phyloP scores from a whole-genome alignment of 2,329 filamentous ascomycete species.

The Gaeumannomyces tritici region DNA sequence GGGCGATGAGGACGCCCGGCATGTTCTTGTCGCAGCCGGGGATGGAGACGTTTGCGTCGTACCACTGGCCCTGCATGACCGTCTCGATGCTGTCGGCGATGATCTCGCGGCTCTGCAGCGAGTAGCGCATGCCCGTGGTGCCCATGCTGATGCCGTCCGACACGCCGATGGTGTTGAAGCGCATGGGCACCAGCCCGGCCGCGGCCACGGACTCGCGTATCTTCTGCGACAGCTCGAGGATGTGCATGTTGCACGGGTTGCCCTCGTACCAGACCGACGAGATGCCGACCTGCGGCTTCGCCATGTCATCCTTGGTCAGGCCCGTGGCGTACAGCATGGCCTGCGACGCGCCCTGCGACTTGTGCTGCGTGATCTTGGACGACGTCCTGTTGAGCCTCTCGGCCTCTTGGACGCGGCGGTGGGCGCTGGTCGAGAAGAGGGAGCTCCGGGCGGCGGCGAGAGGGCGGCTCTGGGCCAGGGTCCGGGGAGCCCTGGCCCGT shows the following conservation, averaged over 20 bases:
- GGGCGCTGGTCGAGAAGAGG: constrained; percentile 40
- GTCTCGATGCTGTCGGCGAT: constrained; percentile 94
- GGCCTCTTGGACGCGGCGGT: constrained; percentile 33
- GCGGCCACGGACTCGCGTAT: constrained; percentile 54
- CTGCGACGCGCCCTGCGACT: constrained; percentile 95
- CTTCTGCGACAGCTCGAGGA: constrained; percentile 76
- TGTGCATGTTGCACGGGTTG: constrained; percentile 99
- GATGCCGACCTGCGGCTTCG: constrained; percentile 95
- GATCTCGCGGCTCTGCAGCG: constrained; percentile 79
- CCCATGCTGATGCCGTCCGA: constrained; percentile 98
- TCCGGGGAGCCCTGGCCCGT: constrained; percentile 12
- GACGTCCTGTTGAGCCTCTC: constrained; percentile 74
- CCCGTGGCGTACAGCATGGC: constrained; percentile 98
- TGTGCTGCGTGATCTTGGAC: constrained; percentile 81
- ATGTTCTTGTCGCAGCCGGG: constrained; percentile 98
- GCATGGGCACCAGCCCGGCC: constrained; percentile 80
- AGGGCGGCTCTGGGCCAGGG: constrained; percentile 8
- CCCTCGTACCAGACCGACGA: constrained; percentile 97
- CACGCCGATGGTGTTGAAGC: constrained; percentile 98
- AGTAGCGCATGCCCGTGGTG: constrained; percentile 81
- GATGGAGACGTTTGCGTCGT: constrained; percentile 89
- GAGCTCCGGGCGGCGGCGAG: constrained; percentile 19
- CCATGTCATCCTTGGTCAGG: constrained; percentile 75
- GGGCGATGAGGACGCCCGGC: constrained; percentile 86
- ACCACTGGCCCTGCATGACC: constrained; percentile 82